Percentiles rank a stretch among this genome's conserved stretches.
These are phyloP conservation scores for Lichtheimia ornata DNA, from an alignment of 371 early-diverging fungal genomes.

Conservation along the genomic window DNA sequence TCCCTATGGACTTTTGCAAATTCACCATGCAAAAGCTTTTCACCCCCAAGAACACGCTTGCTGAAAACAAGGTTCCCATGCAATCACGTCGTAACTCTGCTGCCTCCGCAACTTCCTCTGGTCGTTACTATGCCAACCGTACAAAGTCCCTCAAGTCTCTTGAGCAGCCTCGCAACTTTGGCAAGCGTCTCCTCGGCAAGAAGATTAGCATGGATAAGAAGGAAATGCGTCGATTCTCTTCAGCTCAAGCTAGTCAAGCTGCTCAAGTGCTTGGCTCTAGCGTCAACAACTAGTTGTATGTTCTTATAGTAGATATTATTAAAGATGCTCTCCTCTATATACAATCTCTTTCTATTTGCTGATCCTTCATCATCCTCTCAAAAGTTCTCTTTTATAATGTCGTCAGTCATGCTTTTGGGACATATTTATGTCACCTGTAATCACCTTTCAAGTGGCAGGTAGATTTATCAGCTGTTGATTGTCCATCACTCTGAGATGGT, in stretches of 20 bases:
- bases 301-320: not conserved
- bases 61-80: conserved; percentile 18
- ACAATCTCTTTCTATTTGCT: not conserved
- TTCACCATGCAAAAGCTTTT: conserved; percentile 63
- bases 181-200: conserved; percentile 39
- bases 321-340: not conserved
- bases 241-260: conserved; percentile 35
- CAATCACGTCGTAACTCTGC: conserved; percentile 49
- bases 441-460: not conserved
- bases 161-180: conserved; percentile 46
- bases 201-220: conserved; percentile 38
- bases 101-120: conserved; percentile 46
- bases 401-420: not conserved
- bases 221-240: conserved; percentile 48
- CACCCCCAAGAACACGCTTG: conserved; percentile 33
- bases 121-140: conserved; percentile 52
- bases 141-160: conserved; percentile 42
- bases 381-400: not conserved
- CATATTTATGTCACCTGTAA: not conserved
- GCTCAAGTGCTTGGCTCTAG: conserved; percentile 15
- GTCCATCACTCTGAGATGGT: too few relatives aligned
- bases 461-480: too few relatives aligned
- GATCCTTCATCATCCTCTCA: not conserved
- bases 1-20: conserved; percentile 71
- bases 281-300: not conserved